Evolutionary conservation across 805 yeast species (phyloP), one percentile per base, ranked within the genome.

Genomic region (Candida ipomoeae): DNA sequence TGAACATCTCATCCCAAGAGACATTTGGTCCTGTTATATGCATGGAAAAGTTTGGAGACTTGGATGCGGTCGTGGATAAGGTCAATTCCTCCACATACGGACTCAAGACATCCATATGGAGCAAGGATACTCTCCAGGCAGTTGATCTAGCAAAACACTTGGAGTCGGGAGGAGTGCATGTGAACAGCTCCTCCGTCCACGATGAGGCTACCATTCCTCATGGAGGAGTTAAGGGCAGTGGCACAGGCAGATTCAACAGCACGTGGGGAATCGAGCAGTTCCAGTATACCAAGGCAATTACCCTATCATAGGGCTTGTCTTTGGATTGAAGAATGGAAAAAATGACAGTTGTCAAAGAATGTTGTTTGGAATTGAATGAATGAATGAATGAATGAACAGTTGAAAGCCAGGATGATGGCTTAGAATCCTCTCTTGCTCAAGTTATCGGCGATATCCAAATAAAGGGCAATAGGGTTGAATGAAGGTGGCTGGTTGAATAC

Each of bases 381-480:
- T 36, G 39, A 37, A 18, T 37, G 11, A 18, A 17, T 21, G 18
- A 10, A 21, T 38, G 41, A 21, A 21, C 31, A 13, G 6, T 17
- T 15, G 18, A 15, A 35, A 15, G 15, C 13, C n/a, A 11, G 18
- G 13, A 17, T 18, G 5, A 17, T 20, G 15, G 36, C 5, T 59
- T 63, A 87, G 48, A 80, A 77, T 1, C 89, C 91, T 48, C 73
- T 70, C 40, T 69, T 68, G 11, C 86, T 83, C 46, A 88, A 65
- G 49, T 77, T 75, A 54, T 86, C 84, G 17, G 86, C 83, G 17
- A 87, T 78, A 54, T 83, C 83, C 39, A 85, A 67, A 61, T 88
- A 88, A 55, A 88, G 76, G 15, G 85, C 85, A 36, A 83, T 71
- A 0, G 94, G 85, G 56, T 85, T 79, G 61, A 85, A 83, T 15